Base-by-base conservation (phyloP, 768 basidiomycete genomes). In the Amanita thiersii region DNA sequence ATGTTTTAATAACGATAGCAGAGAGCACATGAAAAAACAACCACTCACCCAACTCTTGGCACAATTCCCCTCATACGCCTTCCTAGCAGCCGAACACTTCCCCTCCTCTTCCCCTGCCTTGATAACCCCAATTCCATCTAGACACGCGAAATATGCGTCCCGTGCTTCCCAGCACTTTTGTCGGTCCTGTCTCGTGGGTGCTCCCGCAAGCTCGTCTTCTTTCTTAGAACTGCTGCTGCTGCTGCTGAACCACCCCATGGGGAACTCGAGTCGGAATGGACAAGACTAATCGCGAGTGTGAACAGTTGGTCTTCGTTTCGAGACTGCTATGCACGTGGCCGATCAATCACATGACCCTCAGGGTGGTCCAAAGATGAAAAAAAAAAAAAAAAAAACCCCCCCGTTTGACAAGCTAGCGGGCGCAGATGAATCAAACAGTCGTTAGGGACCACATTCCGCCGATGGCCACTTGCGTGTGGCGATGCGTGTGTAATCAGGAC, bases 41-140 rank as follows among this genome's bases (percentile, higher is more conserved):
- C n/a, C n/a, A n/a, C n/a, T n/a, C 58, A 90, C 91, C 90, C 90
- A 94, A 61, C 90, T 92, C 60, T 78, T 81, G 2, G 87, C 88
- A 56, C 91, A 94, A 50, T 71, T 78, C 44, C 63, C 61, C 40
- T 86, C 76, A 60, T 93, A 97, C 3, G 39, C 52, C 25, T 60
- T 63, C 47, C 72, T 75, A 57, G 86, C 70, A 9, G 58, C 52
- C 3, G 65, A 53, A 54, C 92, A 97, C 7, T 68, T 66, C 26
- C 52, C 63, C 48, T 86, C 87, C 49, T 84, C 81, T 5, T 63
- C 61, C 6, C 89, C 89, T 0, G 89, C 75, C 47, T 82, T 81
- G 23, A 85, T 64, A 12, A 93, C 73, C 25, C 69, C 70, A 7
- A 62, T 70, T 29, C 62, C 61, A 59, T 93, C 88, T 35, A 97